A percentile compares a stretch with the other conserved stretches of the same genome.
Evolutionary conservation across 495 filamentous ascomycete species (phyloP).

Genomic region (Tuber borchii): DNA sequence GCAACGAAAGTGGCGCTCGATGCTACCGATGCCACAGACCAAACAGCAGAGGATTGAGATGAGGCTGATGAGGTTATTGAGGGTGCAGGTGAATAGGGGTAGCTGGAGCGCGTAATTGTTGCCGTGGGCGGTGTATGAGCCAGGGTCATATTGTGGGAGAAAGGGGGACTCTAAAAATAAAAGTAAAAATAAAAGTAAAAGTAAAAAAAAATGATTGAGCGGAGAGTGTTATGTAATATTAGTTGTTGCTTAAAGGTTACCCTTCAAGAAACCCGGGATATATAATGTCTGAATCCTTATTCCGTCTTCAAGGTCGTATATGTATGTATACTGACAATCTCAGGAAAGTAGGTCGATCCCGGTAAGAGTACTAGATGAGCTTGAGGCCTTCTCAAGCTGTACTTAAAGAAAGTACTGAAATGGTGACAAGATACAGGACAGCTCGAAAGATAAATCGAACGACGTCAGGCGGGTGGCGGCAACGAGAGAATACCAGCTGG

Average conservation of each 20-base stretch:
- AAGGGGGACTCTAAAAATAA: constrained; percentile 44
- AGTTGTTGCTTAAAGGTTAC: neutral
- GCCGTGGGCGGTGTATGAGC: constrained; percentile 30
- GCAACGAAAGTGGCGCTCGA: constrained; percentile 51
- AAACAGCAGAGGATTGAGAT: constrained; percentile 54
- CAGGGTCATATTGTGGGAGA: constrained; percentile 39
- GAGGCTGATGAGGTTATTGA: constrained; percentile 36
- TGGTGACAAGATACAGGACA: neutral
- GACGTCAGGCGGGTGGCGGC: neutral
- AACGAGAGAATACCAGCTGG: neutral
- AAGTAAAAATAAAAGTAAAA: constrained; percentile 23
- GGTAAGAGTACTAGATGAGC: neutral
- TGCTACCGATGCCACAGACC: constrained; percentile 64
- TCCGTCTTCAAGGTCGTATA: constrained; percentile 42
- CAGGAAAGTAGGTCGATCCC: constrained; percentile 41
- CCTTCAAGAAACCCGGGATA: neutral
- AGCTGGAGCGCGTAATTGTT: constrained; percentile 26
- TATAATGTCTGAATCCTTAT: constrained; percentile 25
- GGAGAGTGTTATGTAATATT: constrained; percentile 32
- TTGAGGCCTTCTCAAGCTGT: neutral
- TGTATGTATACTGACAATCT: constrained; percentile 39
- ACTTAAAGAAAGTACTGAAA: constrained; percentile 1
- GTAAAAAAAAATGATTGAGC: constrained; percentile 25
- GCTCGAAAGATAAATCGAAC: neutral
- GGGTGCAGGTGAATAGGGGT: constrained; percentile 26